Evolutionary conservation across 768 basidiomycete species (phyloP), one percentile per base, ranked within the genome.

Genomic region (Butyriboletus loyo): DNA sequence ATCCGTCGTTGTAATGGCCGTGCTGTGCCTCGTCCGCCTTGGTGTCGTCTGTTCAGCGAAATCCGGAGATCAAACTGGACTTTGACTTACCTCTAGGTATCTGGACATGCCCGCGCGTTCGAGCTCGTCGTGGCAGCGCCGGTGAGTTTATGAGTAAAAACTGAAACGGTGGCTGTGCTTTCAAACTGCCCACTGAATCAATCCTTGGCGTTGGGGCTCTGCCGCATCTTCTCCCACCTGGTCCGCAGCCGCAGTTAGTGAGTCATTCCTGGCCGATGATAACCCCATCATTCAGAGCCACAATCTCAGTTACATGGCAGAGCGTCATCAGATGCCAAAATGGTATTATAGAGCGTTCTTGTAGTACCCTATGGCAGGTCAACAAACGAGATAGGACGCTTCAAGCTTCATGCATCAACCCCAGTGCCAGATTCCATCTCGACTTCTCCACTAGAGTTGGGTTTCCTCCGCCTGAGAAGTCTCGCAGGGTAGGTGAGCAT

Each of bases 1-100:
- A 84, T 0, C 85, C 84, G 53, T 89, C 86, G 61, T 86, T 85
- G 68, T 87, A 86, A 50, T 78, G 79, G 27, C 79, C 69, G 17
- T 72, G 76, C 57, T 85, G 85, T 14, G 75, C 81, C 66, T 87
- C 84, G 66, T 88, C 84, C 5, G 82, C 77, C 83, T 87, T 49
- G 34, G 32, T n/a, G 21, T 46, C 24, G 54, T 30, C 35, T 15
- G 34, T 55, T 58, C 49, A 50, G 19, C 17, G 17, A 34, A 37
- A 38, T 41, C 15, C 21, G 21, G 4, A 32, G 4, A n/a, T 22
- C 3, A 46, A 44, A 6, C 11, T n/a, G 17, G 5, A 28, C 10
- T 14, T 52, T 39, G 17, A 66, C 71, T 58, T 52, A 73, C 76
- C 58, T 77, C 74, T 43, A 65, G 70, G 44, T 75, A 75, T 30